These are phyloP conservation scores for Punica granatum DNA, from an alignment of 345 rosid species.

Conservation along the genomic window DNA sequence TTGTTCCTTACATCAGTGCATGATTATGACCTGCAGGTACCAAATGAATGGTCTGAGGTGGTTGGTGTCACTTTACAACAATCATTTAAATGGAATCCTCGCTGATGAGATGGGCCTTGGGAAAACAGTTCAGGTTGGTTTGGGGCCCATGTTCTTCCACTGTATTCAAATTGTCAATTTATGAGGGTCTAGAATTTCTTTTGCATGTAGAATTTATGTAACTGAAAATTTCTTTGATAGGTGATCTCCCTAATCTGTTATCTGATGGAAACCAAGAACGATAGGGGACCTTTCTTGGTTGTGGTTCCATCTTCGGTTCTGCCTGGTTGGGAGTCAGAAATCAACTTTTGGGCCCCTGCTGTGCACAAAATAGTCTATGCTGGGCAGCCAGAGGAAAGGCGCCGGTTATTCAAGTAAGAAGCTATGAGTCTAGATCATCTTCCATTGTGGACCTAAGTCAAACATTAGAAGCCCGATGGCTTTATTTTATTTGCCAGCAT, in stretches of 20 bases:
- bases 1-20: background rate
- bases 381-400: conserved; percentile 92
- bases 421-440: conserved; percentile 5
- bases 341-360: conserved; percentile 79
- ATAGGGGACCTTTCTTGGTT: conserved; percentile 87
- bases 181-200: background rate
- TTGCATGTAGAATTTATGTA: background rate
- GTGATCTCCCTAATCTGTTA: conserved; percentile 80
- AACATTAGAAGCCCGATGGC: background rate
- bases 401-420: conserved; percentile 72
- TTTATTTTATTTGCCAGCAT: background rate
- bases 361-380: conserved; percentile 66
- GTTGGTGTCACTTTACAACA: conserved; percentile 84
- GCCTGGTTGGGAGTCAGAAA: conserved; percentile 86
- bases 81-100: conserved; percentile 84
- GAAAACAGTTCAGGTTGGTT: conserved; percentile 82
- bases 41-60: conserved; percentile 93
- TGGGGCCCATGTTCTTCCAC: background rate
- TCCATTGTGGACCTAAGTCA: background rate
- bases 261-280: conserved; percentile 86
- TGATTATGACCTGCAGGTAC: conserved; percentile 40
- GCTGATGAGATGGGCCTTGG: conserved; percentile 99
- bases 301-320: conserved; percentile 92
- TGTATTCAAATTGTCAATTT: background rate
- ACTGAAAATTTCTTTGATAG: conserved; percentile 22